Conservation (phyloP, 345 rosid genomes). For the Boechera retrofracta region DNA sequence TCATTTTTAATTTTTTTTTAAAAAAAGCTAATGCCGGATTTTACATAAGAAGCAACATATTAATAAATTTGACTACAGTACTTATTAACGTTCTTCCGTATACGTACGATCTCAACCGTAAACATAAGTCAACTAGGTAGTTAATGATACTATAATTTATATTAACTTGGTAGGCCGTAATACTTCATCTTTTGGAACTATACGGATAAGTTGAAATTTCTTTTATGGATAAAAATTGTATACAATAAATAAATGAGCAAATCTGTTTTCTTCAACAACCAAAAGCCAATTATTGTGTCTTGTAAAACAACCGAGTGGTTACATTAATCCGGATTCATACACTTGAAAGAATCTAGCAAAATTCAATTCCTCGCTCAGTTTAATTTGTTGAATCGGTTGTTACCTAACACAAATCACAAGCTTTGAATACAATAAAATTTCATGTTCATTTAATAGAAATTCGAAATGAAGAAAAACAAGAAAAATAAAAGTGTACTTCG, state of each 20-base stretch:
- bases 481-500: not conserved
- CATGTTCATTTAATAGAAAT: not conserved
- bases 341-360: not conserved
- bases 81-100: not conserved
- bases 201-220: constrained; percentile 11
- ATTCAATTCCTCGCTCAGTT: not conserved
- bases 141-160: not conserved
- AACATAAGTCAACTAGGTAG: constrained; percentile 24
- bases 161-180: not conserved
- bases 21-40: too few relatives aligned
- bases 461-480: not conserved
- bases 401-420: not conserved
- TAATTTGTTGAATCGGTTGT: constrained; percentile 6
- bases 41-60: not conserved
- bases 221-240: too few relatives aligned
- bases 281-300: constrained; percentile 12
- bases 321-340: not conserved
- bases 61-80: not conserved
- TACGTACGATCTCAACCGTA: not conserved
- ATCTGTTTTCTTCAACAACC: constrained; percentile 11
- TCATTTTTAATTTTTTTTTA: too few relatives aligned
- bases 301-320: not conserved
- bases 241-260: not conserved
- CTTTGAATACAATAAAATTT: not conserved
- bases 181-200: constrained; percentile 29